Conservation (phyloP, 345 rosid genomes). For the Salix purpurea region DNA sequence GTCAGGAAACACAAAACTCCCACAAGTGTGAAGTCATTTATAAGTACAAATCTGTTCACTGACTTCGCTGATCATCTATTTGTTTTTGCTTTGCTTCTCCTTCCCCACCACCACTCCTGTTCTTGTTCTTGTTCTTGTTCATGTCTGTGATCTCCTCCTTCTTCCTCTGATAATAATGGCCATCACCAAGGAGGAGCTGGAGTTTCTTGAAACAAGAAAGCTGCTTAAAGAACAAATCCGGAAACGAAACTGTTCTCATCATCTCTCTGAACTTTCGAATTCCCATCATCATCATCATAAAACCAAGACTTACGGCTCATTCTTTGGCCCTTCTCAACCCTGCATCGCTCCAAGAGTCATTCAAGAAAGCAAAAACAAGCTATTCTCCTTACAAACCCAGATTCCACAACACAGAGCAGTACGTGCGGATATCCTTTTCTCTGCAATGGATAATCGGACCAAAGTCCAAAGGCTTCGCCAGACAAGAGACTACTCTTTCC, state of each 20-base stretch:
- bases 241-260: not conserved
- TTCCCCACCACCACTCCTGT: too few species aligned
- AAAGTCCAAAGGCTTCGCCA: conserved; percentile 58
- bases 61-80: too few species aligned
- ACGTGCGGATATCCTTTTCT: not conserved
- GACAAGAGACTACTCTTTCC: conserved; percentile 78
- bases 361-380: conserved; percentile 82
- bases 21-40: too few species aligned
- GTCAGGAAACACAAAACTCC: too few species aligned
- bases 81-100: too few species aligned
- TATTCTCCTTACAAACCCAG: conserved; percentile 40
- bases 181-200: not conserved
- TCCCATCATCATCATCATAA: too few species aligned
- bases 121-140: too few species aligned
- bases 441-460: conserved; percentile 5
- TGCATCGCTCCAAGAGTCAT: conserved; percentile 68
- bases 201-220: not conserved
- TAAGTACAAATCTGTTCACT: too few species aligned
- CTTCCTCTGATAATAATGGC: not conserved
- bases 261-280: too few species aligned
- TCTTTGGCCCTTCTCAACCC: conserved; percentile 81
- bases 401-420: conserved; percentile 29
- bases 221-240: not conserved
- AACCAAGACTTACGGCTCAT: conserved; percentile 39
- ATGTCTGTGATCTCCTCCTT: too few species aligned